Conservation (phyloP, 805 yeast genomes). For the Debaryomyces castellii region DNA sequence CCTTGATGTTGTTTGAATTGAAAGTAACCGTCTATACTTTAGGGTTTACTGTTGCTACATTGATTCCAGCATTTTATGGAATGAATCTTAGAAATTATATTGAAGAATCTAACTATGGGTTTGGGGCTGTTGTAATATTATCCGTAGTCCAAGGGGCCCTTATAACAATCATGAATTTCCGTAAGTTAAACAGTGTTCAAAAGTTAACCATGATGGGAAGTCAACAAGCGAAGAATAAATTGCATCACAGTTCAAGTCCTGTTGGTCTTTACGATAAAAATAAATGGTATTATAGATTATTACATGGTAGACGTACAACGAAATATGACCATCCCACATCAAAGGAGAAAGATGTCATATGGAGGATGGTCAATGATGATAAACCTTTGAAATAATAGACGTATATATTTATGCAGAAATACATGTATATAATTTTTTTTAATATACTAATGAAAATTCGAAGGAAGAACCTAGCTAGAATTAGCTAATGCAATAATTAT, state of each 20-base stretch:
- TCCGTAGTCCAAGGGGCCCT: slow-evolving; percentile 54
- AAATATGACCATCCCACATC: slow-evolving; percentile 32
- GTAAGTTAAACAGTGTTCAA: slow-evolving; percentile 59
- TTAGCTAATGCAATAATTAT: not conserved
- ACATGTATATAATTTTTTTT: slow-evolving; percentile 1
- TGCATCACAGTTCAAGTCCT: slow-evolving; percentile 7
- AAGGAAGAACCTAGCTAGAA: not conserved
- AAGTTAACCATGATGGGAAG: slow-evolving; percentile 58
- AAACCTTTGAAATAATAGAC: slow-evolving; percentile 14
- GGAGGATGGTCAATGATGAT: slow-evolving; percentile 45
- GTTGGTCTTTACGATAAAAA: slow-evolving; percentile 9
- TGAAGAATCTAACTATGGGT: slow-evolving; percentile 66
- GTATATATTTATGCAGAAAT: not conserved
- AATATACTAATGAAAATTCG: not conserved
- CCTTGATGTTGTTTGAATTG: slow-evolving; percentile 82
- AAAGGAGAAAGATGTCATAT: slow-evolving; percentile 37
- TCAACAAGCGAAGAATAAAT: not conserved
- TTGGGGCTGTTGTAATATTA: slow-evolving; percentile 52
- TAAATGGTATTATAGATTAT: slow-evolving; percentile 18
- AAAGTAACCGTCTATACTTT: slow-evolving; percentile 80
- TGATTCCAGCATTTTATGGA: slow-evolving; percentile 86
- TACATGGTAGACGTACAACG: slow-evolving; percentile 27
- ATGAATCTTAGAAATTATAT: slow-evolving; percentile 80
- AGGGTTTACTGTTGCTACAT: slow-evolving; percentile 82
- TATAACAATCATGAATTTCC: slow-evolving; percentile 57